These are phyloP conservation scores for Saccharomycopsis lassenensis DNA, from an alignment of 805 yeast genomes.

Conservation along the genomic window DNA sequence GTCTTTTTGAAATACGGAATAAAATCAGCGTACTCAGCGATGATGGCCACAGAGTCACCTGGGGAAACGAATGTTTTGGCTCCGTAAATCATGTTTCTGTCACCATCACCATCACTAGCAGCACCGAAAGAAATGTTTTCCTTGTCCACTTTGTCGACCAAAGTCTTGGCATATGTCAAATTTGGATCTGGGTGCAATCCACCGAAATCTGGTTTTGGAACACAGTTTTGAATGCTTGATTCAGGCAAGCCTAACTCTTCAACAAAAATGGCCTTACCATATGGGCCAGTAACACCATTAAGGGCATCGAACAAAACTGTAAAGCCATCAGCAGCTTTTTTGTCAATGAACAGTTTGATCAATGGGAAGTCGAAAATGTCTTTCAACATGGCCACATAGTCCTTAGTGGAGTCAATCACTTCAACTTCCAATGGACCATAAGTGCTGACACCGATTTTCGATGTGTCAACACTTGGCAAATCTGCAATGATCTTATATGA, in stretches of 20 bases:
- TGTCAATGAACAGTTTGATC: slow-evolving; percentile 57
- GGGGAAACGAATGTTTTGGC: slow-evolving; percentile 92
- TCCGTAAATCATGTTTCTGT: slow-evolving; percentile 97
- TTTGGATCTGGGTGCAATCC: slow-evolving; percentile 98
- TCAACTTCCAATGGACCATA: slow-evolving; percentile 63
- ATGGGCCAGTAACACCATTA: slow-evolving; percentile 96
- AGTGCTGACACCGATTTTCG: slow-evolving; percentile 38
- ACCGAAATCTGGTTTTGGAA: slow-evolving; percentile 85
- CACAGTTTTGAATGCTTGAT: slow-evolving; percentile 63
- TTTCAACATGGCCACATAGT: slow-evolving; percentile 70
- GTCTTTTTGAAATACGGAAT: slow-evolving; percentile 86
- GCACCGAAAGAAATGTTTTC: slow-evolving; percentile 89
- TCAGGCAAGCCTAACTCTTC: slow-evolving; percentile 73
- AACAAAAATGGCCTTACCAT: slow-evolving; percentile 74
- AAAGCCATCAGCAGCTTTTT: slow-evolving; percentile 47
- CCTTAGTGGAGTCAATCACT: slow-evolving; percentile 70
- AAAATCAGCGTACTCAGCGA: slow-evolving; percentile 81
- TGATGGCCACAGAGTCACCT: slow-evolving; percentile 96
- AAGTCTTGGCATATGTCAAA: slow-evolving; percentile 81
- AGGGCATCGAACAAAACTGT: slow-evolving; percentile 78
- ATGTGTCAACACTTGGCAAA: slow-evolving; percentile 56
- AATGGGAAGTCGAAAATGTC: slow-evolving; percentile 79
- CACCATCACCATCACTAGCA: slow-evolving; percentile 99
- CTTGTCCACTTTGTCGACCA: slow-evolving; percentile 77
- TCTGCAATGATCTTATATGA: slow-evolving; percentile 48